Base-by-base conservation (phyloP, 148 eudicot species). In the Gaultheria prostrata region DNA sequence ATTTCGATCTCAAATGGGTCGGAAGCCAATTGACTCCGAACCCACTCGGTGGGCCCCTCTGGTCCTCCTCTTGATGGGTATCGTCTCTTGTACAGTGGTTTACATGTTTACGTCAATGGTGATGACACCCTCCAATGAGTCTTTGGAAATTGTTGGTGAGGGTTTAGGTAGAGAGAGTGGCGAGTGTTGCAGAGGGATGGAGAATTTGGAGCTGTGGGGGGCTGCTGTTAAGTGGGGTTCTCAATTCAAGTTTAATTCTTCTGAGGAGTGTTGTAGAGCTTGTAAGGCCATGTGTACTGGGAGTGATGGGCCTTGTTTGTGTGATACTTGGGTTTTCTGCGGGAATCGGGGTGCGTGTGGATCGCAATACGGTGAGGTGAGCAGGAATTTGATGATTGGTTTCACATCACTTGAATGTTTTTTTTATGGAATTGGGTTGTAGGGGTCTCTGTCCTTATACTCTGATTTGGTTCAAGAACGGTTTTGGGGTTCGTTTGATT, bases 301-400 rank as follows among this genome's bases (percentile, higher is more conserved):
- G 2, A 87, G 87, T 6, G 89, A 86, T 82, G 96, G 96, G 70
- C 90, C 90, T 67, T 93, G 96, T 77, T 92, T 93, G 92, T 92
- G 96, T 88, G 94, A 93, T 86, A 85, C 85, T 82, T 93, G 96
- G 96, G 96, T 93, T 81, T 93, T 92, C 88, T 93, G 96, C 80
- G 96, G 94, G 56, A 88, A 93, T 87, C 87, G 78, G n/a, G 61
- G 84, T 17, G 90, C 90, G 32, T 93, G 96, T 83, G 94, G 96
- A 2, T 26, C 86, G 26, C 88, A 90, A 76, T 92, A 90, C 50
- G 93, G 96, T 49, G 96, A 93, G 96, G 96, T 93, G 59, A 88
- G 89, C 65, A 77, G 61, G 65, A 65, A 61, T 45, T 26, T 70
- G 57, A 49, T 26, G 32, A 15, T 32, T 59, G 18, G 30, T 78